Conservation (phyloP, 768 basidiomycete genomes). For the Filobasidium floriforme region DNA sequence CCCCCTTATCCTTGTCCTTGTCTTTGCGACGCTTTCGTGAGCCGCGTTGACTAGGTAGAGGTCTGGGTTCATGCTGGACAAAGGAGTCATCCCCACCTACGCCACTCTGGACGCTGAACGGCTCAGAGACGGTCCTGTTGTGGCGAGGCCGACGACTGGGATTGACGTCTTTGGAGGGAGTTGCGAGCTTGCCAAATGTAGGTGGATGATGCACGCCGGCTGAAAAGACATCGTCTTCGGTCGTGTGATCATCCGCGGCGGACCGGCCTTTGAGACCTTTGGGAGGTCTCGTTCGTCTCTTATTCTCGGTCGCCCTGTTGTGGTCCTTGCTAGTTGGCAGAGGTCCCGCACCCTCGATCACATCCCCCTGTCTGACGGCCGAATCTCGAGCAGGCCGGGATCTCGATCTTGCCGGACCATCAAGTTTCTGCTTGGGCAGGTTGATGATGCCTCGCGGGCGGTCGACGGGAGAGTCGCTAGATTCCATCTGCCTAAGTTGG, state of each 20-base stretch:
- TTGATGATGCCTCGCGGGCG: neutral
- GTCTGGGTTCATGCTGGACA: neutral
- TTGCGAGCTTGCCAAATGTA: neutral
- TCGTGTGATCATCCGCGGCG: neutral
- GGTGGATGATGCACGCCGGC: neutral
- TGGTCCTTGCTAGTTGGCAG: too few species aligned
- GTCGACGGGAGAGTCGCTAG: neutral
- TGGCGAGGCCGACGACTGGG: neutral
- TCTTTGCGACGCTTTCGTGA: neutral
- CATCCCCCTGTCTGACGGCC: too few species aligned
- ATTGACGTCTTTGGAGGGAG: neutral
- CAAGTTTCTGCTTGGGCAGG: neutral
- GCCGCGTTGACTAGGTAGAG: neutral
- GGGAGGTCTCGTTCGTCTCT: neutral
- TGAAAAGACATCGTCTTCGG: neutral
- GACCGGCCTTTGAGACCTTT: neutral
- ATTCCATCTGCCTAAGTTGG: neutral
- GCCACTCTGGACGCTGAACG: neutral
- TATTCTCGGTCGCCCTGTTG: neutral
- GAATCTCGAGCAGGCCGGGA: too few species aligned
- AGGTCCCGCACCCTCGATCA: too few species aligned
- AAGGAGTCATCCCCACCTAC: neutral
- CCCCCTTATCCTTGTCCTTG: neutral
- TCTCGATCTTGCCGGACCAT: neutral
- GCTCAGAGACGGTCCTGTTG: neutral